Base-by-base conservation (phyloP, 2,329 filamentous ascomycete genomes). In the Sclerotinia nivalis region DNA sequence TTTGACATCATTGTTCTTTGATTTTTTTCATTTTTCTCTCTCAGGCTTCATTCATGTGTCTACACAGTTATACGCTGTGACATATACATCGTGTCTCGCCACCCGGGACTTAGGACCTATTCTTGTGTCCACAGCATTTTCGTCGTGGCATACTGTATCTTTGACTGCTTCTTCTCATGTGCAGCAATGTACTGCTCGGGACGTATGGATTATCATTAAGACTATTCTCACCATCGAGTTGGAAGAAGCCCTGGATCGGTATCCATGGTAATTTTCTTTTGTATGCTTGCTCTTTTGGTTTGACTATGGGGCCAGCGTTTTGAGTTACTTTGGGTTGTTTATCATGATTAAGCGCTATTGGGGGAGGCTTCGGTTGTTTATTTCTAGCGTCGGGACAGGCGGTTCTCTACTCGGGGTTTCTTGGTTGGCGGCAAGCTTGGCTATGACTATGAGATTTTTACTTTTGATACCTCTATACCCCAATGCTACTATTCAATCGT, bases 401-500 rank as follows among this genome's bases (percentile, higher is more conserved):
- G 45, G 22, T 50, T 50, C 28, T 62, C 20, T 62, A 34, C 28
- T 50, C 22, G 60, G 60, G 60, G 50, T 50, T 50, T 62, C 22
- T 49, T 50, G 28, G n/a, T 28, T 15, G 60, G 45, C 20, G 59
- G 59, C 45, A 62, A n/a, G 59, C 59, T 62, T 62, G 59, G 45
- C 59, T 62, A 62, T 49, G 59, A 34, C 59, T 62, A 49, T 37
- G 45, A 62, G 28, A 49, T 49, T 49, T 62, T 47, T 31, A 62
- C 45, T 62, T 34, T 49, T 62, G 59, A 62, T 62, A 62, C 59
- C 59, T 34, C 43, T 49, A 62, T 62, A 62, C 59, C 43, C 59
- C n/a, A 62, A 62, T 62, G 20, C 59, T 62, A 49, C 20, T 37
- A 37, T 62, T 62, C 43, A 49, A 37, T 3, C 45, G 31, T n/a